A percentile compares a stretch with the other conserved stretches of the same genome.
phyloP scores from a whole-genome alignment of 306 rosid species.

The Bauhinia variegata region DNA sequence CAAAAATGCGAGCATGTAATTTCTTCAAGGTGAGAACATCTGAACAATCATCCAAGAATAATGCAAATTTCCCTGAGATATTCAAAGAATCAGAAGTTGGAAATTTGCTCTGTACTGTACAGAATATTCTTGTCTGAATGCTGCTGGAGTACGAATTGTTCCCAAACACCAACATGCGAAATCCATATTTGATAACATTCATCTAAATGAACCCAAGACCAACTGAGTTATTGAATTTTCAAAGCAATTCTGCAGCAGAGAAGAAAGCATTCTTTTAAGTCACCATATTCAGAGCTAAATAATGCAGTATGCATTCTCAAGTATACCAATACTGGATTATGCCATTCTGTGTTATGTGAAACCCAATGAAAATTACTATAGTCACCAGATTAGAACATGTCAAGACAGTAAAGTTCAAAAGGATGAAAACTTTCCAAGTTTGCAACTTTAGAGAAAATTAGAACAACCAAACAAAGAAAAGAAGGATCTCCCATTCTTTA shows the following conservation, averaged over 20 bases:
- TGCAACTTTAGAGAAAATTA: too few species aligned
- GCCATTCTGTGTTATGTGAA: too few species aligned
- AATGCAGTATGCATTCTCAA: background rate
- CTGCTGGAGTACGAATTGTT: background rate
- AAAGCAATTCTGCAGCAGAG: background rate
- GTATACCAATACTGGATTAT: too few species aligned
- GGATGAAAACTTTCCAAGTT: too few species aligned
- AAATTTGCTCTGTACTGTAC: background rate
- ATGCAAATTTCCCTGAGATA: conserved; percentile 14
- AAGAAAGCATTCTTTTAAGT: background rate
- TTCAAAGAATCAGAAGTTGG: conserved; percentile 3
- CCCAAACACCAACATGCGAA: background rate
- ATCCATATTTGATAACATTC: conserved; percentile 16
- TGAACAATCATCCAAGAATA: conserved; percentile 33
- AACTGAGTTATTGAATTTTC: background rate
- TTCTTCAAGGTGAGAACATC: conserved; percentile 28
- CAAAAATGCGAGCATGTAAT: conserved; percentile 36
- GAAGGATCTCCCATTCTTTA: too few species aligned
- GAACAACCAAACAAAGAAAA: too few species aligned
- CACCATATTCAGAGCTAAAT: background rate
- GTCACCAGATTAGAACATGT: too few species aligned
- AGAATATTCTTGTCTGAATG: conserved; percentile 16
- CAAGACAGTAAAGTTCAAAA: too few species aligned
- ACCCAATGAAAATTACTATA: too few species aligned
- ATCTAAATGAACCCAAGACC: background rate